These are phyloP conservation scores for Rosa lucieae DNA, from an alignment of 306 rosid genomes.

Conservation along the genomic window DNA sequence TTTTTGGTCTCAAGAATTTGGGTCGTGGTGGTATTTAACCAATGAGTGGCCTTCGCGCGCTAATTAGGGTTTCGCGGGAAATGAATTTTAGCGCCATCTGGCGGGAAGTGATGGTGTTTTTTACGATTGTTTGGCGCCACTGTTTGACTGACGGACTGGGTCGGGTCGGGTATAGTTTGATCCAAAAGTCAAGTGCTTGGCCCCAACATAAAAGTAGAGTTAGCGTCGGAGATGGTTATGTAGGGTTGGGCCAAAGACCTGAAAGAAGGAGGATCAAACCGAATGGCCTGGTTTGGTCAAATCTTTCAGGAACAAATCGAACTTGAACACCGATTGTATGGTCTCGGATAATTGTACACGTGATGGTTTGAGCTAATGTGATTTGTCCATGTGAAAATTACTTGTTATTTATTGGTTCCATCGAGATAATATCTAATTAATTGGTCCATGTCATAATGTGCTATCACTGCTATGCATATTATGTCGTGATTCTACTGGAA, in stretches of 20 bases:
- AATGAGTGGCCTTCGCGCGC: slow-evolving; percentile 30
- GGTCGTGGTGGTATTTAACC: not conserved
- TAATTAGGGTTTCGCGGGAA: slow-evolving; percentile 38
- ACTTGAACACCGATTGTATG: no score
- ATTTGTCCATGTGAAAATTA: no score
- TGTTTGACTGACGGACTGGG: not conserved
- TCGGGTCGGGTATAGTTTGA: not conserved
- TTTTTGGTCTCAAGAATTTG: not conserved
- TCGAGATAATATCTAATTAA: no score
- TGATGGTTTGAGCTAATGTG: no score
- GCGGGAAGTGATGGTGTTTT: not conserved
- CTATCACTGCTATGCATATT: no score
- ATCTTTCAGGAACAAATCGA: no score
- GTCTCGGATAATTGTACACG: no score
- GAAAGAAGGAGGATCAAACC: no score
- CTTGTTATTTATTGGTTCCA: no score
- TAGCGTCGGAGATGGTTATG: not conserved
- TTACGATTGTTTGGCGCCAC: not conserved
- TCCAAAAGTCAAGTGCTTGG: not conserved
- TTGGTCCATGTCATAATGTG: no score
- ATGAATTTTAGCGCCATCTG: slow-evolving; percentile 34
- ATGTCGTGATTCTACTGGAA: no score
- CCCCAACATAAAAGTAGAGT: not conserved
- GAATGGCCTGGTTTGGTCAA: no score
- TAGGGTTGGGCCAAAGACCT: not conserved